Evolutionary conservation across 192 early-diverging fungal species (phyloP), one percentile per base, ranked within the genome.

Genomic region (Backusella sp.): DNA sequence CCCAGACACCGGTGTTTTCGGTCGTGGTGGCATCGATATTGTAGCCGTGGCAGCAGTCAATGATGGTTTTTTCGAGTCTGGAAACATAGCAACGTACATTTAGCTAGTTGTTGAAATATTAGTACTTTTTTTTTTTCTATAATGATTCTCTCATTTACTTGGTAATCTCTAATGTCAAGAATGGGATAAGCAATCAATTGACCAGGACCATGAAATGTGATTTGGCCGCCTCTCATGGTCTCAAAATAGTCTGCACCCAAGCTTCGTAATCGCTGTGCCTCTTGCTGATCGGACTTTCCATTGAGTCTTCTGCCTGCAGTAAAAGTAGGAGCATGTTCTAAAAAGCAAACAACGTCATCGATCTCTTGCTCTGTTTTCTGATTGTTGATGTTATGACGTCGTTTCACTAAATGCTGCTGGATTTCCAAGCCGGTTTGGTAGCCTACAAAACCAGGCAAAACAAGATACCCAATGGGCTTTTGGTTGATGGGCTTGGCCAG

Each of bases 181-280:
- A 95, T 96, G 4, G 98, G 98, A 78, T 99, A 99, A 15, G 90
- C 94, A 21, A 99, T 95, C 41, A 99, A 87, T 85, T 99, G 98
- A 0, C 97, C 97, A 6, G 97, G 98, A 0, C 98, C 98, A 82
- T 99, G 98, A 79, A 94, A 99, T 1, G 98, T 99, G 6, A 94
- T 91, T 81, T 99, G 92, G 15, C 98, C 98, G 28, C 98, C 98
- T 17, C 97, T 84, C 72, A 88, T 83, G 0, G 95, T 95, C 84
- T 91, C 89, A 71, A 79, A 86, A 80, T 92, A 94, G 9, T 90
- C 93, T 34, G 94, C 92, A n/a, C 92, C 94, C 8, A 93, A 77
- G 0, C 66, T 65, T n/a, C 76, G 72, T 66, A 94, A 77, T 39
- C 91, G 85, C 12, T 73, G 34, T 12, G 79, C 81, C 70, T 92